phyloP scores from a whole-genome alignment of 352 stramenopile species.

The Pythium diclinum region DNA sequence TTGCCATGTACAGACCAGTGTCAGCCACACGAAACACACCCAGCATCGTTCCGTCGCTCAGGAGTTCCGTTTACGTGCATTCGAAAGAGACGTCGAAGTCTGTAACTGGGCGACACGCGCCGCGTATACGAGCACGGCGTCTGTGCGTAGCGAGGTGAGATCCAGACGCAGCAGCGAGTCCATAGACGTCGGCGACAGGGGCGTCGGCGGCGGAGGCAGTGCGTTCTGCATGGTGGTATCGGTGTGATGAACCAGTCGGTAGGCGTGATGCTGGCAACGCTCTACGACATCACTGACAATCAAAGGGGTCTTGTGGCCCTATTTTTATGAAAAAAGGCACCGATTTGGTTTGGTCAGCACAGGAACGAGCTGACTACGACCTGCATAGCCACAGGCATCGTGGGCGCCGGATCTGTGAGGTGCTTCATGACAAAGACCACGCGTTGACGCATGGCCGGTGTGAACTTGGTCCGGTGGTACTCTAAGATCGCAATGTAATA shows the following conservation, averaged over 20 bases:
- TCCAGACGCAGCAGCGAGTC: conserved; percentile 34
- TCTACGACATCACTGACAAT: not conserved
- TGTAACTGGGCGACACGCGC: conserved; percentile 27
- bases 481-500: not conserved
- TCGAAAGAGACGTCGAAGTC: conserved; percentile 17
- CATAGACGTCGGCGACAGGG: conserved; percentile 25
- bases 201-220: not conserved
- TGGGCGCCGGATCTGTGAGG: not conserved
- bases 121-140: conserved; percentile 32
- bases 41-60: not conserved
- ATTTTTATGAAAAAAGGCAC: conserved; percentile 16
- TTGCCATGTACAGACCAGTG: not conserved
- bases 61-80: conserved; percentile 13
- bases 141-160: conserved; percentile 23
- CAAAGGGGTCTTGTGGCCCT: not conserved
- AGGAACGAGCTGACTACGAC: conserved; percentile 16
- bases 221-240: not conserved
- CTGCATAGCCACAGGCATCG: conserved; percentile 12
- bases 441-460: conserved; percentile 6
- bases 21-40: not conserved
- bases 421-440: conserved; percentile 10
- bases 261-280: too few relatives aligned
- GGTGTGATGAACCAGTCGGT: too few relatives aligned
- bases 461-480: conserved; percentile 12
- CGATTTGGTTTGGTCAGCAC: conserved; percentile 10